Evolutionary conservation across 306 rosid species (phyloP).

Genomic region (Dalbergia cochinchinensis): DNA sequence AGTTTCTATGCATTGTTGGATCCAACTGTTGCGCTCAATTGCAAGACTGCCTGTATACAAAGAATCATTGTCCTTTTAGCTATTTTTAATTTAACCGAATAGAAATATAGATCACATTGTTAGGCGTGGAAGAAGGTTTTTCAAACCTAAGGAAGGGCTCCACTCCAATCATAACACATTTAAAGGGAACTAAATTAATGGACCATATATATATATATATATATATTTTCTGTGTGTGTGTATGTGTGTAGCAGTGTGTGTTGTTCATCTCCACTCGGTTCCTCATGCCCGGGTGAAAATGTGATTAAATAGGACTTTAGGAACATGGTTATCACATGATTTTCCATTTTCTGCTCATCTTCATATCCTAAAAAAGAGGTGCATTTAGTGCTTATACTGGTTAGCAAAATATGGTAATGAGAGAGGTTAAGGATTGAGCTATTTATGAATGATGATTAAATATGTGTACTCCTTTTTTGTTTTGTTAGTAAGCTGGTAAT

Average conservation of each 20-base stretch:
- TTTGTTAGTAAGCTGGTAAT: too few species aligned
- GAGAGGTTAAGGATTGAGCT: not conserved
- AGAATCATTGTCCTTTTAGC: slow-evolving; percentile 46
- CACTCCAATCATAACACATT: slow-evolving; percentile 39
- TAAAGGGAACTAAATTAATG: slow-evolving; percentile 2
- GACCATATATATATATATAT: not conserved
- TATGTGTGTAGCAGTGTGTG: not conserved
- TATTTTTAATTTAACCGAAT: slow-evolving; percentile 5
- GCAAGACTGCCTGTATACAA: slow-evolving; percentile 2
- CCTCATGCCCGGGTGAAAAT: not conserved
- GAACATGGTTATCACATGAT: slow-evolving; percentile 21
- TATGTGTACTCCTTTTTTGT: not conserved
- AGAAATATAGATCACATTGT: slow-evolving; percentile 15
- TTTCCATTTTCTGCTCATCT: not conserved
- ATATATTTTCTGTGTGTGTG: too few species aligned
- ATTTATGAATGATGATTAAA: not conserved
- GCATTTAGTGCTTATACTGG: slow-evolving; percentile 17
- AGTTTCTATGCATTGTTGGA: slow-evolving; percentile 54
- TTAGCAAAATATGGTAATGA: not conserved
- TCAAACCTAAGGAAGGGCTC: slow-evolving; percentile 28
- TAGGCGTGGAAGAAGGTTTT: slow-evolving; percentile 33
- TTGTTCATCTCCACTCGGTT: slow-evolving; percentile 21
- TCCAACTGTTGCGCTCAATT: slow-evolving; percentile 58
- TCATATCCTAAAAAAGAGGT: slow-evolving; percentile 6
- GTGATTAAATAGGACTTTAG: not conserved